Evolutionary conservation across 164 flowering plant species (phyloP), one percentile per base, ranked within the genome.

Genomic region (Chloranthus sessilifolius): DNA sequence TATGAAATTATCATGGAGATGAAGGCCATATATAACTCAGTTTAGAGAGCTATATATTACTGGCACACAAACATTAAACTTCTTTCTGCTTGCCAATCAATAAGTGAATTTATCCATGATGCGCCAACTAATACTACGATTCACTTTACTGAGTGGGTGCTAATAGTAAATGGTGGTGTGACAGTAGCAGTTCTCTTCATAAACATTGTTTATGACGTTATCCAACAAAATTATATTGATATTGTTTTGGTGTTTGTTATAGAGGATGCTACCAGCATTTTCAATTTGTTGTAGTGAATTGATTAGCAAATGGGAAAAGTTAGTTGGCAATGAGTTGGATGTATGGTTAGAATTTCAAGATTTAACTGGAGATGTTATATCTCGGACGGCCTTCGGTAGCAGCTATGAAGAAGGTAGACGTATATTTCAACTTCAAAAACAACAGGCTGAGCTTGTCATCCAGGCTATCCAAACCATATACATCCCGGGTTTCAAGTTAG

Each of bases 401-500:
- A 67, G 53, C 52, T 75, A 57, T 54, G 66, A 69, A 48, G 66
- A 75, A 60, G 80, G 80, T 17, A 61, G 50, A 50, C 66, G 39
- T 12, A 55, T 72, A 30, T 75, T 75, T 42, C 55, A 72, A 31
- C 68, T 66, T 20, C 72, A 63, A 25, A 53, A 37, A 17, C 71
- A 75, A 53, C 70, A 43, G 15, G 44, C 46, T 9, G 38, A 30
- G 28, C 61, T 66, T 45, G 26, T 47, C 1, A 15, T 53, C 5
- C 41, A 56, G 20, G 37, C 20, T 22, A 0, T 38, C 1, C 66
- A 31, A 21, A 57, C 70, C n/a, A 2, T 57, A 7, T 66, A 60
- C 48, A 61, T 75, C 23, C 80, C 77, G 2, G 77, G 74, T 25
- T 58, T 43, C 47, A 69, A 74, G 77, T 73, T n/a, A n/a, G 40